Evolutionary conservation across 2,329 filamentous ascomycete genomes (phyloP), one percentile per base, ranked within the genome.

Genomic region (Lasiodiplodia hormozganensis): DNA sequence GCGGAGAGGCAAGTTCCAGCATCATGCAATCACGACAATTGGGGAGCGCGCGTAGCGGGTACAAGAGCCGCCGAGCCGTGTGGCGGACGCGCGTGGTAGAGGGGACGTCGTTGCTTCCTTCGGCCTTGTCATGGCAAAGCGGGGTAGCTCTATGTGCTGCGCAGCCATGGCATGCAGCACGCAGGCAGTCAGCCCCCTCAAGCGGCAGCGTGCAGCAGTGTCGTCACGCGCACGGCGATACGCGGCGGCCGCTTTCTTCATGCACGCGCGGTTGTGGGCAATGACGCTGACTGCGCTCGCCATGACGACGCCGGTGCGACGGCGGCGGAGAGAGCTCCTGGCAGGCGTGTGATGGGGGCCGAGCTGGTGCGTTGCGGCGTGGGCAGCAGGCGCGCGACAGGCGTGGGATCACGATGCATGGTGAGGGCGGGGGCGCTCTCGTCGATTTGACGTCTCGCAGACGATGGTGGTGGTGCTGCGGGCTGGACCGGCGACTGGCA

Each of bases 151-250:
- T 64, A 52, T n/a, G 38, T 23, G 38, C 57, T 60, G 38, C 57
- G 57, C 57, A 64, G 51, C 60, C 43, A 64, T 64, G 60, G 43
- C 60, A 64, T 64, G 60, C 60, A 64, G 60, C 60, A 18, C 60
- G 60, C 60, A 64, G 60, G 60, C 60, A 64, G 60, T 64, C 60
- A 64, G 60, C 60, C 60, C 60, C 60, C 60, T 64, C 60, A 53
- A 64, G 60, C 60, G 60, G 60, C 60, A 31, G 60, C 43, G 43
- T 64, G 60, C 60, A 64, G 60, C 28, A 21, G 43, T 52, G 60
- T 40, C 60, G 43, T 64, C 60, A 64, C 60, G 60, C 60, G 58
- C 36, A 28, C 58, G 40, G 6, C 21, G 36, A 40, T 57, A 40
- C 53, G 54, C 54, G n/a, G 54, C 60, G 43, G 34, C 40, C 8